phyloP scores from a whole-genome alignment of 2,329 filamentous ascomycete genomes.

The Capronia coronata region DNA sequence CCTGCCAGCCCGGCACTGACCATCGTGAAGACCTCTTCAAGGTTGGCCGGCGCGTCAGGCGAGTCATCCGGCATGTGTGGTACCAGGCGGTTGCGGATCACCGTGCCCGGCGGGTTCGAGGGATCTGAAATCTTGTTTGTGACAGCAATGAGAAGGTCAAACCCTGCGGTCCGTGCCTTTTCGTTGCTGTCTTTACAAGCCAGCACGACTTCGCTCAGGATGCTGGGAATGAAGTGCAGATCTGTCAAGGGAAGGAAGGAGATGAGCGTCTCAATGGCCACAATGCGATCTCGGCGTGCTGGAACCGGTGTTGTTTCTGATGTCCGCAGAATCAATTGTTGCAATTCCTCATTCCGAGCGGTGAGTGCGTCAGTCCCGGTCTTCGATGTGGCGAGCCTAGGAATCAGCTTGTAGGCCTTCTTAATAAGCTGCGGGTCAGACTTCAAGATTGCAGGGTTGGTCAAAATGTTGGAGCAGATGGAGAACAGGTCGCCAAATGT shows the following conservation, averaged over 20 bases:
- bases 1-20: conserved; percentile 91
- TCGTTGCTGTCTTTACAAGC: conserved; percentile 98
- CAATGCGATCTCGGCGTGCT: conserved; percentile 75
- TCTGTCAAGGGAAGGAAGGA: conserved; percentile 69
- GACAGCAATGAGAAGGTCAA: conserved; percentile 83
- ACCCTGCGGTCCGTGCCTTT: conserved; percentile 80
- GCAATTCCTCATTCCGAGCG: conserved; percentile 70
- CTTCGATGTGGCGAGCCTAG: conserved; percentile 75
- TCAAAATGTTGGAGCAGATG: conserved; percentile 76
- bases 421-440: conserved; percentile 87
- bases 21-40: conserved; percentile 98
- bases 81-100: conserved; percentile 83
- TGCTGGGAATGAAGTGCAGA: conserved; percentile 85
- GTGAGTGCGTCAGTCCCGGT: conserved; percentile 67
- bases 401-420: conserved; percentile 98
- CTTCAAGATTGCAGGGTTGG: conserved; percentile 54
- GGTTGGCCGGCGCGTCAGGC: conserved; percentile 66
- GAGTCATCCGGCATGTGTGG: conserved; percentile 79
- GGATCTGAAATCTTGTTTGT: conserved; percentile 73
- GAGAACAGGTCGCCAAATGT: conserved; percentile 81
- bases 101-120: conserved; percentile 50
- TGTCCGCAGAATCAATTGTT: conserved; percentile 70
- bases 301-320: conserved; percentile 81
- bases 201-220: conserved; percentile 90
- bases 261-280: conserved; percentile 73